A percentile compares a stretch with the other conserved stretches of the same genome.
These are phyloP conservation scores for Phoma sp. DNA, from an alignment of 2,329 filamentous ascomycete genomes.

Conservation along the genomic window DNA sequence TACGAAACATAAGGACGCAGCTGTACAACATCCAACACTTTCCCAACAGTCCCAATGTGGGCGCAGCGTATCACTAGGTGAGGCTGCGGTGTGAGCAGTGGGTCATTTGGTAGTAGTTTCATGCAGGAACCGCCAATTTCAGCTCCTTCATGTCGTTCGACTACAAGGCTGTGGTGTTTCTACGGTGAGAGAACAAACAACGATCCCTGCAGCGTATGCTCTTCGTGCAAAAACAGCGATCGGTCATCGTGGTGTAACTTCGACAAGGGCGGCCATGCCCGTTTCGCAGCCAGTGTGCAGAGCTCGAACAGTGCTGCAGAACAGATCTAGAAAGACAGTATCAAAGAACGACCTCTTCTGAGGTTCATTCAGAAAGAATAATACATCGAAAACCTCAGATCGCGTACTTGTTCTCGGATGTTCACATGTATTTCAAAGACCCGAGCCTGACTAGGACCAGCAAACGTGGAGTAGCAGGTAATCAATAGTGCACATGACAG, in stretches of 20 bases:
- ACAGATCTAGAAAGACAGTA: not conserved
- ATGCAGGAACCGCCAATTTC: slow-evolving; percentile 4
- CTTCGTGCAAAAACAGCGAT: not conserved
- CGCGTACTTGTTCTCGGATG: not conserved
- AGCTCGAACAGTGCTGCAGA: not conserved
- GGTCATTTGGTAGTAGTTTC: not conserved
- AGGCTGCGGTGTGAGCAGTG: slow-evolving; percentile 2
- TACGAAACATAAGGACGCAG: not conserved
- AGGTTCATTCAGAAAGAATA: not conserved
- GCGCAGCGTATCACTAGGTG: not conserved
- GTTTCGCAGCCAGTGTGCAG: not conserved
- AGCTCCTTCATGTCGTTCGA: slow-evolving; percentile 1
- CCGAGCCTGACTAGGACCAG: not conserved
- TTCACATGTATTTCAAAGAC: not conserved
- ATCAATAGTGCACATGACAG: not conserved
- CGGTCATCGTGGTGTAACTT: not conserved
- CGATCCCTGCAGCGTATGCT: slow-evolving; percentile 6
- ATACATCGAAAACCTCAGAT: not conserved
- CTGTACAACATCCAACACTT: not conserved
- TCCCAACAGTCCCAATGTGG: not conserved
- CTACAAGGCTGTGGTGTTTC: slow-evolving; percentile 1
- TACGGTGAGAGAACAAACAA: slow-evolving; percentile 3
- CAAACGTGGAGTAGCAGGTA: not conserved
- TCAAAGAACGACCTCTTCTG: not conserved
- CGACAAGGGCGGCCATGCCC: not conserved